phyloP scores from a whole-genome alignment of 768 basidiomycete species.

The Sporobolomyces phaffii region DNA sequence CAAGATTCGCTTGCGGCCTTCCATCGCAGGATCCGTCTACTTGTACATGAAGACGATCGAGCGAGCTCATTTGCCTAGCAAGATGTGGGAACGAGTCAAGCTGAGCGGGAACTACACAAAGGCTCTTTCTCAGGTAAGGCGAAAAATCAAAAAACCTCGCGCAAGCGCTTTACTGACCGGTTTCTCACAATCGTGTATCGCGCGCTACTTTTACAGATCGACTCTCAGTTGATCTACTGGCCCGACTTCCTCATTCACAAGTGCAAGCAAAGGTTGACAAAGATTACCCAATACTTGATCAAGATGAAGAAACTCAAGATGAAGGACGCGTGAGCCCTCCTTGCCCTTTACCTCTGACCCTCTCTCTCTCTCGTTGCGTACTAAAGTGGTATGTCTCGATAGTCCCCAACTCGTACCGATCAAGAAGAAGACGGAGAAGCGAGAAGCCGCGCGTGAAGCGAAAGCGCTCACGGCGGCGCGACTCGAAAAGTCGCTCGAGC shows the following conservation, averaged over 20 bases:
- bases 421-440: slow-evolving; percentile 92
- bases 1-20: not conserved
- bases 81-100: slow-evolving; percentile 96
- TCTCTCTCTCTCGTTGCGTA: not conserved
- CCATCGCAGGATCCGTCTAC: slow-evolving; percentile 75
- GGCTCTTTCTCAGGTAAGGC: slow-evolving; percentile 86
- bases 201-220: slow-evolving; percentile 60
- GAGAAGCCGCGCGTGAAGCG: slow-evolving; percentile 84
- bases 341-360: not conserved
- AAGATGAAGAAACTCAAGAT: slow-evolving; percentile 77
- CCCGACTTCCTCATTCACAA: slow-evolving; percentile 96
- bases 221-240: slow-evolving; percentile 93
- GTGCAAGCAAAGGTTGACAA: slow-evolving; percentile 97
- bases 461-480: slow-evolving; percentile 95
- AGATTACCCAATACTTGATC: slow-evolving; percentile 98
- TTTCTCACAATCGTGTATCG: too few relatives aligned
- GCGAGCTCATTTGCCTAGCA: slow-evolving; percentile 87
- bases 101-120: slow-evolving; percentile 90
- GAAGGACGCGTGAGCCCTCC: slow-evolving; percentile 39
- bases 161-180: too few relatives aligned
- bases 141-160: too few relatives aligned
- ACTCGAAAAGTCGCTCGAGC: slow-evolving; percentile 89
- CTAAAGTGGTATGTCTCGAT: not conserved
- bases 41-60: slow-evolving; percentile 97
- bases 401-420: slow-evolving; percentile 90